phyloP scores from a whole-genome alignment of 1,284 basidiomycete species.

The Mycosarcoma maydis region DNA sequence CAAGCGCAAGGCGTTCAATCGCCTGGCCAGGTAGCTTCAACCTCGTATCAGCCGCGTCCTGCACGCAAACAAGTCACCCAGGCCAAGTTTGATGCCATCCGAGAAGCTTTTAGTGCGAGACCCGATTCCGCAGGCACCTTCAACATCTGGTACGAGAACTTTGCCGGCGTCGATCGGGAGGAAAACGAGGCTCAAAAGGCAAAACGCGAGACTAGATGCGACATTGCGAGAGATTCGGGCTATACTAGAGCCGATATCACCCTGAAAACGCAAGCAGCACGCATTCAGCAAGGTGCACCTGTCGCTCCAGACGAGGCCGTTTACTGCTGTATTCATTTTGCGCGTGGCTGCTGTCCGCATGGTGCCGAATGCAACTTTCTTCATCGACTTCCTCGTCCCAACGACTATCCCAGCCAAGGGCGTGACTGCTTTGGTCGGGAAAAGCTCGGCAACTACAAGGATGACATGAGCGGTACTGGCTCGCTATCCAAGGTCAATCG shows the following conservation, averaged over 20 bases:
- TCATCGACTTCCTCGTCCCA: constrained; percentile 77
- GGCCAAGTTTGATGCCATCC: constrained; percentile 58
- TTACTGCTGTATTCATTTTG: constrained; percentile 94
- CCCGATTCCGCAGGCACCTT: constrained; percentile 57
- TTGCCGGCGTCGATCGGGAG: constrained; percentile 75
- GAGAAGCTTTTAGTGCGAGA: constrained; percentile 51
- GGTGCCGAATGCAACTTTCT: constrained; percentile 95
- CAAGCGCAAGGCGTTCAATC: constrained; percentile 2
- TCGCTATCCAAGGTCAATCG: constrained; percentile 92
- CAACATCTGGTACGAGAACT: constrained; percentile 99
- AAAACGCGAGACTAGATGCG: constrained; percentile 88
- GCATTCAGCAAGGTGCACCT: constrained; percentile 18
- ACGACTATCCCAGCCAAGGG: constrained; percentile 83
- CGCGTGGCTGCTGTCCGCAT: constrained; percentile 95
- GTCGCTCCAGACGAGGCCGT: constrained; percentile 73
- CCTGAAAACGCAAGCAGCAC: constrained; percentile 26
- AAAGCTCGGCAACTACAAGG: constrained; percentile 95
- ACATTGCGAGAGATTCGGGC: constrained; percentile 86
- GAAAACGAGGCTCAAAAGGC: constrained; percentile 74
- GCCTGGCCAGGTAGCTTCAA: constrained; percentile 24
- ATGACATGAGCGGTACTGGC: constrained; percentile 99
- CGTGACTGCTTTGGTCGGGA: constrained; percentile 97
- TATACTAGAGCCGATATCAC: constrained; percentile 73
- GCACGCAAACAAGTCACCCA: constrained; percentile 61
- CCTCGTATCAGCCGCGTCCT: constrained; percentile 52